Evolutionary conservation across 2,329 filamentous ascomycete genomes (phyloP).

Genomic region (Seiridium cupressi): DNA sequence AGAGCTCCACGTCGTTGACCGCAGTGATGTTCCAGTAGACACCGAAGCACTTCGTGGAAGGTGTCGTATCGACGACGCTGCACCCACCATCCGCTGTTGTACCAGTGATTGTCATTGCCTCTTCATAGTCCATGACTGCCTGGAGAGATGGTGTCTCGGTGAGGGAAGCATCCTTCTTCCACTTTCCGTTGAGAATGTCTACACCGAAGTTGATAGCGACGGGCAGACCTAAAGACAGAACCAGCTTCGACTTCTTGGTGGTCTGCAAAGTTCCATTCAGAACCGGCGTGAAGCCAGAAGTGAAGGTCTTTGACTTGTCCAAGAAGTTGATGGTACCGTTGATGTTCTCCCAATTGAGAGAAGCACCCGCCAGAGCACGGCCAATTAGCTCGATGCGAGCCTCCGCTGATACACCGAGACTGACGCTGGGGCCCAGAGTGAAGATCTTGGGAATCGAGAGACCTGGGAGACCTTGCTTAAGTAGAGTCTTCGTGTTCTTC

Average conservation of each 20-base stretch:
- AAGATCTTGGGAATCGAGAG: neutral
- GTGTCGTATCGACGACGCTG: neutral
- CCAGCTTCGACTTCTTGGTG: neutral
- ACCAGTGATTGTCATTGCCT: neutral
- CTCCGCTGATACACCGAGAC: neutral
- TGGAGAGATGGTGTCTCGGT: neutral
- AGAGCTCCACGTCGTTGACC: neutral
- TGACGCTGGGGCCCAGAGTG: neutral
- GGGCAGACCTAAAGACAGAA: neutral
- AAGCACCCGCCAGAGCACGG: neutral
- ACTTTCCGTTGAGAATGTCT: neutral
- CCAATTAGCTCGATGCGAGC: neutral
- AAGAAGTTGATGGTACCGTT: neutral
- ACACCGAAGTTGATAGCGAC: neutral
- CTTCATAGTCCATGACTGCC: neutral
- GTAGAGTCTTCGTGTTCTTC: neutral
- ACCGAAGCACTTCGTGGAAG: neutral
- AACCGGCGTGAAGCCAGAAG: neutral
- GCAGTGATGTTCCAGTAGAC: conserved; percentile 1
- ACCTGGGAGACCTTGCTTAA: neutral
- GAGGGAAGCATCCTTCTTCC: neutral
- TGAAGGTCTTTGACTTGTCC: neutral
- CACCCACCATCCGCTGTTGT: neutral
- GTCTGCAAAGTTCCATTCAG: neutral
- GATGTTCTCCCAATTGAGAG: neutral